Percentiles rank a stretch among this genome's conserved stretches.
phyloP scores from a whole-genome alignment of 2,329 filamentous ascomycete genomes.

The Fusarium circinatum region DNA sequence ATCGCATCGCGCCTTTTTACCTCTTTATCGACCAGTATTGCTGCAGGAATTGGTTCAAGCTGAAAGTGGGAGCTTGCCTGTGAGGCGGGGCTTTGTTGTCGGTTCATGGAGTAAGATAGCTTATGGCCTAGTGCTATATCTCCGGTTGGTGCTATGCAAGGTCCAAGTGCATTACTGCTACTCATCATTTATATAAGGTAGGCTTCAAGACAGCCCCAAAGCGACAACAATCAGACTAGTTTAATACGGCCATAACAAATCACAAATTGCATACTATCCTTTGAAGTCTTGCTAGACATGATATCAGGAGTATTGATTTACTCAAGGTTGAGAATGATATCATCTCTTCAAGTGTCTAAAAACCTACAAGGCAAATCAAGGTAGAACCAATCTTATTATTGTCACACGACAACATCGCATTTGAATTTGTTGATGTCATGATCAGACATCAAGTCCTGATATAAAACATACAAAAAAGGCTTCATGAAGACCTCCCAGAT shows the following conservation, averaged over 20 bases:
- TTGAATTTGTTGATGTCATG: conserved; percentile 18
- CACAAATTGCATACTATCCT: neutral
- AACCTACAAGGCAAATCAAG: neutral
- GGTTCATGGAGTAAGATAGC: neutral
- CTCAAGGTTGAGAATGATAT: neutral
- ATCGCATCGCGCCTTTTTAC: conserved; percentile 48
- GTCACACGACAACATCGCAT: conserved; percentile 2
- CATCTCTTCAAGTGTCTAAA: neutral
- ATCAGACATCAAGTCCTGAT: conserved; percentile 27
- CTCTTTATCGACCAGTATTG: conserved; percentile 54
- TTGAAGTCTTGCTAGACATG: neutral
- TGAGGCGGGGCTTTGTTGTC: conserved; percentile 25
- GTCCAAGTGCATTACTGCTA: neutral
- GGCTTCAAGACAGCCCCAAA: neutral
- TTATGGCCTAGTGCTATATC: neutral
- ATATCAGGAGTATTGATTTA: neutral
- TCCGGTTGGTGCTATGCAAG: neutral
- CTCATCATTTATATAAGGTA: neutral
- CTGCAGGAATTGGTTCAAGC: conserved; percentile 57
- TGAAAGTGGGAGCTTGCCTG: conserved; percentile 60
- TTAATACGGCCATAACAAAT: neutral
- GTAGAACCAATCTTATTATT: neutral
- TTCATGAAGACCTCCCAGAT: conserved; percentile 16
- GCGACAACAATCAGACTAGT: neutral
- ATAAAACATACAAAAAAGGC: conserved; percentile 39